Conservation (phyloP, 2,329 filamentous ascomycete species). For the Fusarium avenaceum region DNA sequence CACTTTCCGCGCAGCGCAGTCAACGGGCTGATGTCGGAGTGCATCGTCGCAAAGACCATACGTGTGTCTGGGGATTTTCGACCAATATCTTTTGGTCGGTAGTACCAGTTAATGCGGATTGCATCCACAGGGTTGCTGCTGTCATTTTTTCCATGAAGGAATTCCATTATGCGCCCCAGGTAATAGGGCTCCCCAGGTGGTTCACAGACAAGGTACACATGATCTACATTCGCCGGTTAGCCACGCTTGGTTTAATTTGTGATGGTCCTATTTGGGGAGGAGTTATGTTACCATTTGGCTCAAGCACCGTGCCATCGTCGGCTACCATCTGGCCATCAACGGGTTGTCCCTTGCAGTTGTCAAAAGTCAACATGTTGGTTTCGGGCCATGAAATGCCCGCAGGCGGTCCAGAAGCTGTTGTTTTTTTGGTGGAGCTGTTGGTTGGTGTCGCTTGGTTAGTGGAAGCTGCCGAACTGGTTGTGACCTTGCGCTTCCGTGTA, state of each 20-base stretch:
- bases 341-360: slow-evolving; percentile 75
- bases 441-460: slow-evolving; percentile 42
- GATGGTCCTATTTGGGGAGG: slow-evolving; percentile 32
- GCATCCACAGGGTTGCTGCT: slow-evolving; percentile 81
- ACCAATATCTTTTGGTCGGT: slow-evolving; percentile 94
- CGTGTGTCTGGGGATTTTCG: slow-evolving; percentile 92
- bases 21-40: slow-evolving; percentile 94
- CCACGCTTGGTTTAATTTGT: slow-evolving; percentile 44
- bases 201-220: slow-evolving; percentile 97
- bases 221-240: slow-evolving; percentile 63
- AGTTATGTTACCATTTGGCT: slow-evolving; percentile 79
- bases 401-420: slow-evolving; percentile 51
- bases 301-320: slow-evolving; percentile 88
- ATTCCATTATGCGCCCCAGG: slow-evolving; percentile 97
- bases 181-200: slow-evolving; percentile 99
- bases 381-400: slow-evolving; percentile 65
- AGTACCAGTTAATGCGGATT: slow-evolving; percentile 97
- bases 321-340: slow-evolving; percentile 84
- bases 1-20: slow-evolving; percentile 95
- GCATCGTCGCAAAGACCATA: slow-evolving; percentile 96
- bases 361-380: slow-evolving; percentile 91
- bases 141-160: slow-evolving; percentile 85
- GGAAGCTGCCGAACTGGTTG: slow-evolving; percentile 52
- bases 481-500: slow-evolving; percentile 89
- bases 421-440: slow-evolving; percentile 45